A percentile compares a stretch with the other conserved stretches of the same genome.
These are phyloP conservation scores for Gloeopeniophorella convolvens DNA, from an alignment of 768 basidiomycete species.

Conservation along the genomic window DNA sequence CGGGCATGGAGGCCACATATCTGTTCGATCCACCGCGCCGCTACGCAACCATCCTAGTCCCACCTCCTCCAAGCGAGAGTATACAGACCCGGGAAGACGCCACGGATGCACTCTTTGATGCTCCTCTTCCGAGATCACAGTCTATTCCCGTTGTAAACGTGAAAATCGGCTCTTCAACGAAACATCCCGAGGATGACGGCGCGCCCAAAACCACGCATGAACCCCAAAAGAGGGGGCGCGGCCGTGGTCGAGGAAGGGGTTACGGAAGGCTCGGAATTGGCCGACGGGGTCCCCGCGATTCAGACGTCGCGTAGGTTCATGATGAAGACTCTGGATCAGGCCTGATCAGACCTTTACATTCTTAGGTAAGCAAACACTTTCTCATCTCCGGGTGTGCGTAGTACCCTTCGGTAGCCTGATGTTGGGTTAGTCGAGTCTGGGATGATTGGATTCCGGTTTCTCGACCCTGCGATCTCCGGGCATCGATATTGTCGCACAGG, in stretches of 20 bases:
- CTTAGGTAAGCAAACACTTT: no score
- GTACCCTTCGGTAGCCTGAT: no score
- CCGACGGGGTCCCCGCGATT: background rate
- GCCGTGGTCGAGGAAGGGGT: background rate
- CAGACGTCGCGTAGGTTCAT: no score
- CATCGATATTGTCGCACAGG: no score
- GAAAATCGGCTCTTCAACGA: background rate
- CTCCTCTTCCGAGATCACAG: background rate
- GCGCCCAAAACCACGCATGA: background rate
- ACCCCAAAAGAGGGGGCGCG: background rate
- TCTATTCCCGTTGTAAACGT: background rate
- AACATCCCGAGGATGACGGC: background rate
- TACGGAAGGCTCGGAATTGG: background rate
- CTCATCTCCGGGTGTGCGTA: no score
- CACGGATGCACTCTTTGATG: slow-evolving; percentile 5
- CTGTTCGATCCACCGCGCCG: slow-evolving; percentile 1
- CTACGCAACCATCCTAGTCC: background rate
- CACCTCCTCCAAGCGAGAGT: background rate
- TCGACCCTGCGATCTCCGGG: no score
- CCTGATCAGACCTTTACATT: no score
- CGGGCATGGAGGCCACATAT: background rate
- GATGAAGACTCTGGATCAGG: no score
- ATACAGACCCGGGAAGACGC: slow-evolving; percentile 10
- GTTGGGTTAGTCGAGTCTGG: no score
- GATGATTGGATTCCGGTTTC: no score